Evolutionary conservation across 106 monocot genomes (phyloP).

Genomic region (Chionographis japonica): DNA sequence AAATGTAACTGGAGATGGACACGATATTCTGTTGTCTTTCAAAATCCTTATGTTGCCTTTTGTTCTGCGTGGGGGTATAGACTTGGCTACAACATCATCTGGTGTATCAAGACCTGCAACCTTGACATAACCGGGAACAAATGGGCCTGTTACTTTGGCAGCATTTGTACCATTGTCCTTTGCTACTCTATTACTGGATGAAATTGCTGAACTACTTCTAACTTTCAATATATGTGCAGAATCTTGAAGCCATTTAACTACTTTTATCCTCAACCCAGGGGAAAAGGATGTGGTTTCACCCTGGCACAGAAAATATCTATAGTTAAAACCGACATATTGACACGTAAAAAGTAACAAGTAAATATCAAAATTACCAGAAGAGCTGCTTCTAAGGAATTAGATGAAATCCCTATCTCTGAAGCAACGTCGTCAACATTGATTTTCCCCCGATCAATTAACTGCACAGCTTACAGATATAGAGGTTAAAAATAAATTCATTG

Average conservation of each 20-base stretch:
- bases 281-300: slow-evolving; percentile 58
- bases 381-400: slow-evolving; percentile 56
- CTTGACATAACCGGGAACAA: slow-evolving; percentile 7
- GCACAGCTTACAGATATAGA: slow-evolving; percentile 26
- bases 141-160: slow-evolving; percentile 7
- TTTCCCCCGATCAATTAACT: slow-evolving; percentile 75
- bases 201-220: slow-evolving; percentile 24
- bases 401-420: slow-evolving; percentile 56
- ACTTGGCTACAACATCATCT: slow-evolving; percentile 31
- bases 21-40: slow-evolving; percentile 24
- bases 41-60: slow-evolving; percentile 26
- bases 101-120: slow-evolving; percentile 4
- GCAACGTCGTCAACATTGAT: slow-evolving; percentile 59
- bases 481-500: slow-evolving; percentile 4
- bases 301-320: slow-evolving; percentile 36
- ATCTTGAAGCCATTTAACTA: slow-evolving; percentile 64
- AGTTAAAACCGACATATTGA: background rate
- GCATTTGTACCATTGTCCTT: slow-evolving; percentile 10
- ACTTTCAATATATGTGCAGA: slow-evolving; percentile 23
- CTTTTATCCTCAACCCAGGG: slow-evolving; percentile 47
- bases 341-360: background rate
- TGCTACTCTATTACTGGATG: slow-evolving; percentile 16
- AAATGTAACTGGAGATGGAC: slow-evolving; percentile 15
- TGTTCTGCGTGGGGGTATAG: slow-evolving; percentile 20
- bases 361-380: slow-evolving; percentile 36